phyloP scores from a whole-genome alignment of 768 basidiomycete species.

The Tricholoma matsutake region DNA sequence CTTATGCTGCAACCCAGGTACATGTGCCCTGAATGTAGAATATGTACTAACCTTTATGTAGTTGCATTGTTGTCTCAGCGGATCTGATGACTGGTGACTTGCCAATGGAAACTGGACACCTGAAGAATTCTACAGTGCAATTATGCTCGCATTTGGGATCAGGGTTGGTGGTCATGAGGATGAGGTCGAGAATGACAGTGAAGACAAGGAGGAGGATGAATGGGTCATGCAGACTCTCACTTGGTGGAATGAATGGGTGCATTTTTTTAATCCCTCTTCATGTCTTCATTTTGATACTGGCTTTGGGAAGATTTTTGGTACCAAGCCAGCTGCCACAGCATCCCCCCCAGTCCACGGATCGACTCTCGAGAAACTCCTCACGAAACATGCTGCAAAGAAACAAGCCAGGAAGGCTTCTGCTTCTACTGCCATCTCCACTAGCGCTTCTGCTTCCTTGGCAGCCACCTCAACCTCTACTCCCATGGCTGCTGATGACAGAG shows the following conservation, averaged over 20 bases:
- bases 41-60: not conserved
- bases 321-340: not conserved
- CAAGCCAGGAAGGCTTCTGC: not conserved
- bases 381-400: not conserved
- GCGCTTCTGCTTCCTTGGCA: not conserved
- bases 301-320: not conserved
- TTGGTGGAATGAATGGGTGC: not conserved
- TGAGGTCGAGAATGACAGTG: not conserved
- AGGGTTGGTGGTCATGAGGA: not conserved
- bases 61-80: not conserved
- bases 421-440: not conserved
- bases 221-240: not conserved
- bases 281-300: conserved; percentile 1
- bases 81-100: not conserved
- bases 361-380: not conserved
- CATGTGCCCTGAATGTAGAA: not conserved
- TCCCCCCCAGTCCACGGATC: not conserved
- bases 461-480: not conserved
- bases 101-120: not conserved
- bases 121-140: not conserved
- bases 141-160: not conserved
- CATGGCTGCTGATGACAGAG: not conserved
- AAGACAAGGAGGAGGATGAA: not conserved
- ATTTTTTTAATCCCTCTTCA: not conserved
- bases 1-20: conserved; percentile 1